Base-by-base conservation (phyloP, 2,329 filamentous ascomycete species). In the Sclerotinia spermophila region DNA sequence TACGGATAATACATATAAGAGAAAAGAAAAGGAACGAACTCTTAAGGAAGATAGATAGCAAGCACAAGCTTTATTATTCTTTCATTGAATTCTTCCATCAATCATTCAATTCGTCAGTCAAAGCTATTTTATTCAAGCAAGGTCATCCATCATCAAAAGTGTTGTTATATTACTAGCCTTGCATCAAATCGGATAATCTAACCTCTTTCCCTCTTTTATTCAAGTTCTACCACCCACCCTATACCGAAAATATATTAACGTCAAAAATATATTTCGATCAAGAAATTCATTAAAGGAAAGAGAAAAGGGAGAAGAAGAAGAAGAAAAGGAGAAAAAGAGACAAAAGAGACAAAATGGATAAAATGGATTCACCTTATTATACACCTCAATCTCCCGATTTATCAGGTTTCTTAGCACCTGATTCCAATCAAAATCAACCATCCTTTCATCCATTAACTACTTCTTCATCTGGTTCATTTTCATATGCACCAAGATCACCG, bases 351-450 rank as follows among this genome's bases (percentile, higher is more conserved):
- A n/a, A 15, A 4, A 24, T 27, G 24, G 48, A 44, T 45, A 58
- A 61, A 51, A 76, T 76, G 73, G 77, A 77, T 71, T 71, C 73
- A 74, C 78, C 77, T 55, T 80, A 79, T 55, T 80, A 79, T 74
- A 73, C 76, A 56, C 78, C 78, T 68, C 78, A 78, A 71, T 79
- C 78, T 55, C 78, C 78, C 72, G 78, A 80, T 71, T 75, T 80
- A 24, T 79, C 78, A 7, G 72, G 72, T 61, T 79, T 79, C 67
- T 69, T 75, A 27, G 73, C 77, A 19, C 74, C 76, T 13, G 60
- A 71, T 38, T 74, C 76, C 59, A 70, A 71, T 55, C 72, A n/a
- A 69, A 76, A 76, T 67, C 71, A 71, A 71, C 72, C 69, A 21
- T 4, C 11, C 35, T 55, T 33, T 38, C 55, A 51, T 17, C 48